Percentiles rank a stretch among this genome's conserved stretches.
Evolutionary conservation across 805 yeast genomes (phyloP).

Genomic region (Maudiozyma bulderi): DNA sequence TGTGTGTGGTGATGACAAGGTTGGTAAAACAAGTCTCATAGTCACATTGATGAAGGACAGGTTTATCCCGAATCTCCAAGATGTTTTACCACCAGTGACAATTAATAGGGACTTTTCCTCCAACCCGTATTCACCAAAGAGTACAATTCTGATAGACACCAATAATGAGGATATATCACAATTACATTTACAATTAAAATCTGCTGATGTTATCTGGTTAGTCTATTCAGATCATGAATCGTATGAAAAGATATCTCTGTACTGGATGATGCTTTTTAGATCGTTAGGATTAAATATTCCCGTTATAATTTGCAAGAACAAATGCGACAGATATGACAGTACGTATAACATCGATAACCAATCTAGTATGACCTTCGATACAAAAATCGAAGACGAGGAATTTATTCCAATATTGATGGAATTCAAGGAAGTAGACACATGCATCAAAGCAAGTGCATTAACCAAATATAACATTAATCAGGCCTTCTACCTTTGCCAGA

Average conservation of each 20-base stretch:
- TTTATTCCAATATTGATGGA: slow-evolving; percentile 79
- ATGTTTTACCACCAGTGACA: slow-evolving; percentile 72
- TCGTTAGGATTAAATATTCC: slow-evolving; percentile 92
- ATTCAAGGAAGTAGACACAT: slow-evolving; percentile 88
- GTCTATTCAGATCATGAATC: slow-evolving; percentile 91
- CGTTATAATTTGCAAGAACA: slow-evolving; percentile 82
- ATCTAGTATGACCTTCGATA: slow-evolving; percentile 19
- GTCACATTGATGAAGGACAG: slow-evolving; percentile 75
- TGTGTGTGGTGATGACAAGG: slow-evolving; percentile 90
- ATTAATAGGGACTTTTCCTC: slow-evolving; percentile 66
- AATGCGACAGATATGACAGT: slow-evolving; percentile 39
- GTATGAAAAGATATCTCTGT: slow-evolving; percentile 79
- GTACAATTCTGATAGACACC: slow-evolving; percentile 75
- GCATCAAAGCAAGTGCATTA: slow-evolving; percentile 81
- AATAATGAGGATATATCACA: slow-evolving; percentile 50
- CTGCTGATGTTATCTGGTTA: slow-evolving; percentile 89
- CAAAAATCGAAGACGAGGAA: slow-evolving; percentile 58
- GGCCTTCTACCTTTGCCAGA: slow-evolving; percentile 75
- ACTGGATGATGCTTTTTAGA: slow-evolving; percentile 91
- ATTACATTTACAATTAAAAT: slow-evolving; percentile 64
- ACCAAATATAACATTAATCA: slow-evolving; percentile 79
- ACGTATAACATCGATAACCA: slow-evolving; percentile 2
- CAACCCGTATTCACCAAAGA: slow-evolving; percentile 48
- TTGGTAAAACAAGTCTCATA: slow-evolving; percentile 73
- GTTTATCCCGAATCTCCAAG: slow-evolving; percentile 67